These are phyloP conservation scores for Prunella vulgaris DNA, from an alignment of 257 asterid genomes.

Conservation along the genomic window DNA sequence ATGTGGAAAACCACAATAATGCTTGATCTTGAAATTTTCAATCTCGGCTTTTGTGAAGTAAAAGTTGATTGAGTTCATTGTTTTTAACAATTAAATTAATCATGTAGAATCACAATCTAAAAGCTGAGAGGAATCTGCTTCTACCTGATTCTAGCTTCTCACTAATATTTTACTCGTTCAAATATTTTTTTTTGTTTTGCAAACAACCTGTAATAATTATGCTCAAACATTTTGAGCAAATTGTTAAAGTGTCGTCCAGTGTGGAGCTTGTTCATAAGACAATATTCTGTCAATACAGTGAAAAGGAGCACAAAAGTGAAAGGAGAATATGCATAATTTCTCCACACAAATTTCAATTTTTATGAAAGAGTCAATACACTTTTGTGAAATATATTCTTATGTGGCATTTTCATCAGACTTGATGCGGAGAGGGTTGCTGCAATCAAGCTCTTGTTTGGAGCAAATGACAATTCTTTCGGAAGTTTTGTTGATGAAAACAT, in stretches of 20 bases:
- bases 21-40: background rate
- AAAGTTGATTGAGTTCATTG: background rate
- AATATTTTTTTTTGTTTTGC: background rate
- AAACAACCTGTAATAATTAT: background rate
- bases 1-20: background rate
- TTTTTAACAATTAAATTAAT: background rate
- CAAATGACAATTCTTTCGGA: conserved; percentile 32
- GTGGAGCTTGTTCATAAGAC: background rate
- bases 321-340: background rate
- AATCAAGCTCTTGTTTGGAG: conserved; percentile 63
- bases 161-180: background rate
- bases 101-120: background rate
- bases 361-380: background rate
- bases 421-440: conserved; percentile 57
- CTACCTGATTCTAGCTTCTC: background rate
- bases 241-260: background rate
- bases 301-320: conserved; percentile 3
- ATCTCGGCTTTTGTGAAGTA: too few relatives aligned
- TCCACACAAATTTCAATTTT: background rate
- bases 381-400: background rate
- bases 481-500: conserved; percentile 47
- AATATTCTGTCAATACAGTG: background rate
- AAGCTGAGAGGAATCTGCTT: background rate
- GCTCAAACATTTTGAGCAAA: background rate
- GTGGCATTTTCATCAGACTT: conserved; percentile 45